phyloP scores from a whole-genome alignment of 2,329 filamentous ascomycete species.

The Colletotrichum sp. region DNA sequence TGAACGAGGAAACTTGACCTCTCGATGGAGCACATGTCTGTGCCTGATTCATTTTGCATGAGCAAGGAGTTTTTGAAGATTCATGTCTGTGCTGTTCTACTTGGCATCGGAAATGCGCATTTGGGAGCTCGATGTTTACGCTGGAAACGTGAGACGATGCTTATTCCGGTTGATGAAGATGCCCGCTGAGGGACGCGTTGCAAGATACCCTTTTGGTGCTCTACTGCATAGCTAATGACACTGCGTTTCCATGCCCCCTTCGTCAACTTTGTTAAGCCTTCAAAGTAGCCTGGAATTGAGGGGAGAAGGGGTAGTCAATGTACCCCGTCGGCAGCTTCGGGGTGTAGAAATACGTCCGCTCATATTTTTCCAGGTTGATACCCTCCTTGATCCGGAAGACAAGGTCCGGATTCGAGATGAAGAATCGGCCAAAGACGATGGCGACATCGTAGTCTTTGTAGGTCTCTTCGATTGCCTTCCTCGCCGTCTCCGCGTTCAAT shows the following conservation, averaged over 20 bases:
- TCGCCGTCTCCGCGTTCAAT: constrained; percentile 29
- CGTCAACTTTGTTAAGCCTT: not conserved
- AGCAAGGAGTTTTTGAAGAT: not conserved
- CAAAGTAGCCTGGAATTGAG: constrained; percentile 23
- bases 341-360: constrained; percentile 33
- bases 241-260: not conserved
- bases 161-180: not conserved
- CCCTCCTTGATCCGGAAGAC: constrained; percentile 31
- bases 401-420: constrained; percentile 39
- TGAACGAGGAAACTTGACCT: constrained; percentile 3
- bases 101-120: not conserved
- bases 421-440: constrained; percentile 36
- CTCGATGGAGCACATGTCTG: not conserved
- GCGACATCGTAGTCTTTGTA: constrained; percentile 32
- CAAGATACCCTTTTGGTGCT: not conserved
- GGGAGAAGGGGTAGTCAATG: constrained; percentile 27
- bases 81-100: not conserved
- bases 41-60: not conserved
- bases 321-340: constrained; percentile 25
- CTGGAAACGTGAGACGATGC: not conserved
- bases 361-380: constrained; percentile 30
- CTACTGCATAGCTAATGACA: not conserved
- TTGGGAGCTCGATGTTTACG: not conserved
- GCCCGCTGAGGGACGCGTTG: not conserved
- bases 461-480: constrained; percentile 24